Evolutionary conservation across 495 filamentous ascomycete genomes (phyloP).

Genomic region (Neurospora cerealis): DNA sequence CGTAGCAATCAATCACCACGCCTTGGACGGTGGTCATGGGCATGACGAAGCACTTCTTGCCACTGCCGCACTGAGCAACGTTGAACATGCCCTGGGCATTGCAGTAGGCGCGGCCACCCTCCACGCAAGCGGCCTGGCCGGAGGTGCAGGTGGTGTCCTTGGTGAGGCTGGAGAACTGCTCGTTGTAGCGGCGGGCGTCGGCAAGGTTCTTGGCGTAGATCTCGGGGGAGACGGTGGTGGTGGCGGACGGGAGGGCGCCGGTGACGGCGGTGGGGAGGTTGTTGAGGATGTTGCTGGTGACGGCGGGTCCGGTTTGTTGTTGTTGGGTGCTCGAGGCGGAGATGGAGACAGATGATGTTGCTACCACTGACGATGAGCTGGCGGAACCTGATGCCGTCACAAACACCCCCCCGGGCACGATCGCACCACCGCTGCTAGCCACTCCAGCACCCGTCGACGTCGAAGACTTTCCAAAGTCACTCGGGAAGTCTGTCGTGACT

Average conservation of each 20-base stretch:
- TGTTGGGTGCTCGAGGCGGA: neutral
- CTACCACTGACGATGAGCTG: neutral
- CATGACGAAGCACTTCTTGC: constrained; percentile 29
- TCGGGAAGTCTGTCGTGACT: neutral
- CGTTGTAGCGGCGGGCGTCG: constrained; percentile 28
- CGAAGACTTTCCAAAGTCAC: neutral
- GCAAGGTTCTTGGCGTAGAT: constrained; percentile 26
- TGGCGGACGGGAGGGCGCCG: constrained; percentile 16
- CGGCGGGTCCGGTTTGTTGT: neutral
- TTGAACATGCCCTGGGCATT: constrained; percentile 18
- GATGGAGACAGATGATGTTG: neutral
- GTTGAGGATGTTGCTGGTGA: constrained; percentile 19
- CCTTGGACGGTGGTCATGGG: constrained; percentile 30
- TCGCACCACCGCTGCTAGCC: neutral
- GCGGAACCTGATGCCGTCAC: neutral
- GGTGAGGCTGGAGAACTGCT: constrained; percentile 27
- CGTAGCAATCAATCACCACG: constrained; percentile 26
- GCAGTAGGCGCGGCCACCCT: constrained; percentile 25
- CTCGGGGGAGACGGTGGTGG: constrained; percentile 24
- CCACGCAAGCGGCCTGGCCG: constrained; percentile 33
- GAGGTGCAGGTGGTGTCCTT: constrained; percentile 24
- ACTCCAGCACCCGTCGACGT: neutral
- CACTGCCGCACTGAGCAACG: constrained; percentile 16
- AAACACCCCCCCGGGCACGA: neutral
- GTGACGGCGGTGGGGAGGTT: constrained; percentile 30